Conservation (phyloP, 495 filamentous ascomycete genomes). For the Tuber microsphaerosporum region DNA sequence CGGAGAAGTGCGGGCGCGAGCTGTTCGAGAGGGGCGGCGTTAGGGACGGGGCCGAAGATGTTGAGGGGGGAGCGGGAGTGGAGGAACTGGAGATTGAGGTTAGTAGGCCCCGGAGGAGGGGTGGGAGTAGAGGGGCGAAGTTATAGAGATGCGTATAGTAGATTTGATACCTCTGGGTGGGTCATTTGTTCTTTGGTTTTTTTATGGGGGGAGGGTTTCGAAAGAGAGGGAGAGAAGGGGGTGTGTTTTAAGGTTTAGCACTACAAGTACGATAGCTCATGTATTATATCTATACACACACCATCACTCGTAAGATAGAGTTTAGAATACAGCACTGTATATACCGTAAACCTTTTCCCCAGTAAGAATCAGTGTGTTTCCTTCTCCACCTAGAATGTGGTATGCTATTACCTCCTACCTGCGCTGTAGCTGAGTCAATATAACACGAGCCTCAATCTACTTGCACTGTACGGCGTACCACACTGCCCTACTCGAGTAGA, state of each 20-base stretch:
- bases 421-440: background rate
- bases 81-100: constrained; percentile 7
- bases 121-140: background rate
- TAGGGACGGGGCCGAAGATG: background rate
- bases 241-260: background rate
- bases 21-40: constrained; percentile 47
- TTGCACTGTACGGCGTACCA: too few species aligned
- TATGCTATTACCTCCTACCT: background rate
- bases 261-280: background rate
- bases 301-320: background rate
- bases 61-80: background rate
- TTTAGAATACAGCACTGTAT: background rate
- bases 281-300: background rate
- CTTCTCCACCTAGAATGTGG: background rate
- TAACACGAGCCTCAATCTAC: too few species aligned
- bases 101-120: background rate
- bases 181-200: too few species aligned
- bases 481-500: background rate
- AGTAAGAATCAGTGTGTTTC: background rate
- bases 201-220: background rate
- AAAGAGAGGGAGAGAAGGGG: background rate
- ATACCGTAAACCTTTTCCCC: background rate
- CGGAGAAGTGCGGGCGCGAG: constrained; percentile 47
- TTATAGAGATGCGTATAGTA: background rate
- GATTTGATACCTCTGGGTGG: background rate